phyloP scores from a whole-genome alignment of 148 eudicot species.

The Amaranthus cruentus region DNA sequence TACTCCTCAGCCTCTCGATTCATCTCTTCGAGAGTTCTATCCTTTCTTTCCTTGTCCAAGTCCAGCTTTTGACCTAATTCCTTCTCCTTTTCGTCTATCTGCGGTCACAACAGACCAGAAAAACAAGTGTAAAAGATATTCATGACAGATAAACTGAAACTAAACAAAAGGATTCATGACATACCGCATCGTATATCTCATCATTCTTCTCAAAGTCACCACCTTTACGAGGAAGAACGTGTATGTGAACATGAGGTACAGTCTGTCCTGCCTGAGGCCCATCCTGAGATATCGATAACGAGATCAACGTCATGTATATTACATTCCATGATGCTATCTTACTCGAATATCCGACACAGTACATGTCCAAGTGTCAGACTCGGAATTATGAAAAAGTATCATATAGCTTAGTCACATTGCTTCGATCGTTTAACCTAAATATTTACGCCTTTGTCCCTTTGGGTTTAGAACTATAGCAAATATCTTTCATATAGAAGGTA shows the following conservation, averaged over 20 bases:
- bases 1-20: slow-evolving; percentile 73
- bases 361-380: too few species aligned
- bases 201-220: slow-evolving; percentile 90
- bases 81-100: slow-evolving; percentile 88
- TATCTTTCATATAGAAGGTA: too few species aligned
- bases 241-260: slow-evolving; percentile 91
- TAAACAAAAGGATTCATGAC: slow-evolving; percentile 18
- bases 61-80: slow-evolving; percentile 75
- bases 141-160: neutral
- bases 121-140: neutral
- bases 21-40: slow-evolving; percentile 81
- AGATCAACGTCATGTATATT: too few species aligned
- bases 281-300: slow-evolving; percentile 39
- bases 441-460: too few species aligned
- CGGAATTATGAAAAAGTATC: too few species aligned
- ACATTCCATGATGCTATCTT: too few species aligned
- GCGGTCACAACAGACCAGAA: slow-evolving; percentile 12
- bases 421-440: too few species aligned
- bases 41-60: slow-evolving; percentile 84
- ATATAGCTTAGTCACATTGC: too few species aligned
- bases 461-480: too few species aligned
- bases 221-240: slow-evolving; percentile 66
- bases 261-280: slow-evolving; percentile 93
- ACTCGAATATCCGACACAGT: too few species aligned
- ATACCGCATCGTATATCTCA: slow-evolving; percentile 85